These are phyloP conservation scores for Calonectria multiphialidica DNA, from an alignment of 2,329 filamentous ascomycete species.

Conservation along the genomic window DNA sequence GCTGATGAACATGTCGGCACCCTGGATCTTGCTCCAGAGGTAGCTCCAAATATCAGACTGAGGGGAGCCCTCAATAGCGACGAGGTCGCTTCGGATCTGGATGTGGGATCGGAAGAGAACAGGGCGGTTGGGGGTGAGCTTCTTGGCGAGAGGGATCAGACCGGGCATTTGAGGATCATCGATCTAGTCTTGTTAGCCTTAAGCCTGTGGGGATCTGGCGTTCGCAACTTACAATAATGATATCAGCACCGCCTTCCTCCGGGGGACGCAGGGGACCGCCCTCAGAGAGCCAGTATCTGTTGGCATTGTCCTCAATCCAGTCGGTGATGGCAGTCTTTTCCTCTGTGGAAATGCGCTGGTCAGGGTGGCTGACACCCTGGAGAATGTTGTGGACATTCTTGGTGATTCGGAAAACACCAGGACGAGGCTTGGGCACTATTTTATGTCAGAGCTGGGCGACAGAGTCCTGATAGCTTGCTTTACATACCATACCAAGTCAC, in stretches of 20 bases:
- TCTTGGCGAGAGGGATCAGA: constrained; percentile 81
- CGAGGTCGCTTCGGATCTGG: constrained; percentile 82
- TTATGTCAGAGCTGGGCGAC: neutral
- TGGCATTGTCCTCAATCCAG: constrained; percentile 81
- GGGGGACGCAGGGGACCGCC: constrained; percentile 75
- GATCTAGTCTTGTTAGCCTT: constrained; percentile 57
- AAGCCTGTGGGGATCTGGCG: neutral
- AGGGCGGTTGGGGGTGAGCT: constrained; percentile 76
- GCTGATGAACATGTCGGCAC: constrained; percentile 83
- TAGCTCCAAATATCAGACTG: constrained; percentile 82
- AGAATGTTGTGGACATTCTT: constrained; percentile 93
- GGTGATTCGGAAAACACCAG: constrained; percentile 84
- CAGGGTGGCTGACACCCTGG: constrained; percentile 78
- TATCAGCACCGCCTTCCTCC: constrained; percentile 78
- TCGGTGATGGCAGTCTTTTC: constrained; percentile 73
- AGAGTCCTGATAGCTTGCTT: too few species aligned
- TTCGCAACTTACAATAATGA: constrained; percentile 71
- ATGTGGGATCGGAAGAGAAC: constrained; percentile 88
- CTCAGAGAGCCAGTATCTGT: constrained; percentile 78
- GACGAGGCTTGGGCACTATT: constrained; percentile 80
- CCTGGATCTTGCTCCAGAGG: constrained; percentile 78
- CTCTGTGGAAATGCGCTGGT: constrained; percentile 72
- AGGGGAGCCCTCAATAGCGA: constrained; percentile 71
- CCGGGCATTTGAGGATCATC: constrained; percentile 90
- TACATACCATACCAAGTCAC: constrained; percentile 77